Base-by-base conservation (phyloP, 2,329 filamentous ascomycete genomes). In the Nothomitra cinnamomea region DNA sequence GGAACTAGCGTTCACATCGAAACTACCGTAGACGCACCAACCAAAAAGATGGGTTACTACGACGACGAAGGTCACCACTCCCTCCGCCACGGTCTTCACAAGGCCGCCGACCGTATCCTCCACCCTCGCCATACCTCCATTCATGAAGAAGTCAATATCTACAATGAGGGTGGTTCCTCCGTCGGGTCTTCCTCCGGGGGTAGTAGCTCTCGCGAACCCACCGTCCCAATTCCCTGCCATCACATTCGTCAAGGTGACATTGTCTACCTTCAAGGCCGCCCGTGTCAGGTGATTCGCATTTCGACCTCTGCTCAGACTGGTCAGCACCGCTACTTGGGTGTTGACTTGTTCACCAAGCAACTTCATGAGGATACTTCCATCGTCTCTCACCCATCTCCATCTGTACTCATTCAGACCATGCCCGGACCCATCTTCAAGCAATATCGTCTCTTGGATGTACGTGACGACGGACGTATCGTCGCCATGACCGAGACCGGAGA, bases 271-370 rank as follows among this genome's bases (percentile, higher is more conserved):
- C 92, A 98, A 80, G 90, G 90, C 70, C 90, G 92, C 64, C 89
- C 92, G 66, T 96, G 88, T 85, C 92, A 98, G 81, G 90, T 98
- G 71, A 98, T 98, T 78, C 90, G 90, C 70, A 95, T 98, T 83
- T 95, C 88, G 62, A 95, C 89, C 73, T 96, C 90, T 55, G 79
- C 87, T 62, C 90, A 94, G 76, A 98, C 92, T 58, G 92, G 92
- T 70, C 92, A 98, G 81, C 90, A 98, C 83, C 87, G 92, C 69
- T 98, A 96, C 81, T 86, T 98, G 59, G 92, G 92, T 80, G 92
- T 98, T 62, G 92, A 98, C 73, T 85, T 98, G 66, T 98, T 98
- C 87, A 95, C 89, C 79, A 94, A 95, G 80, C 87, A 96, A 77
- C 81, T 98, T 61, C 88, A 96, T 68, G 92, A 98, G 77, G 92